These are phyloP conservation scores for Hyaloscypha variabilis DNA, from an alignment of 495 filamentous ascomycete genomes.

Conservation along the genomic window DNA sequence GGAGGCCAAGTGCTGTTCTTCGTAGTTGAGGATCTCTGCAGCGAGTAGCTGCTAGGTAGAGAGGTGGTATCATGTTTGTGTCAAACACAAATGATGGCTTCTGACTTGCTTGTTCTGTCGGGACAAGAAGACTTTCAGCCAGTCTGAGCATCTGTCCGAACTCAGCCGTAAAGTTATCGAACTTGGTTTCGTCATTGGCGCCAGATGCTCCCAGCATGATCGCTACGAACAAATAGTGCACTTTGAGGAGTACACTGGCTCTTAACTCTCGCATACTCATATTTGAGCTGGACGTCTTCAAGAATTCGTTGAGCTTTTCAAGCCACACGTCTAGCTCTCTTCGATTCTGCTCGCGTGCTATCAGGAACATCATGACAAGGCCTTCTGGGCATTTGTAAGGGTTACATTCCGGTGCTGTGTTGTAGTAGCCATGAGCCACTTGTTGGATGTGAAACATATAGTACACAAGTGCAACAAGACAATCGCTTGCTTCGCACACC, in stretches of 20 bases:
- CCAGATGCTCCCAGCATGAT: not conserved
- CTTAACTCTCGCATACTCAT: not conserved
- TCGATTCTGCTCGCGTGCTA: not conserved
- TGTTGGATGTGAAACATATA: no score
- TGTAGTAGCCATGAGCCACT: no score
- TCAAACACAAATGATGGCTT: not conserved
- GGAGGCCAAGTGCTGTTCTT: not conserved
- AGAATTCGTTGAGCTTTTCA: not conserved
- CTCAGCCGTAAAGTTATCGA: not conserved
- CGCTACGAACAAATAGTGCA: not conserved
- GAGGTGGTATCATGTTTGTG: not conserved
- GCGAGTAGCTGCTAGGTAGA: not conserved
- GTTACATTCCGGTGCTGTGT: no score
- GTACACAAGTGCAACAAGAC: no score
- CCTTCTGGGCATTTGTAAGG: no score
- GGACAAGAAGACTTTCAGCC: not conserved
- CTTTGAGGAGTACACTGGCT: not conserved
- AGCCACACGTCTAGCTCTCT: not conserved
- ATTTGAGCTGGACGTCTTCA: not conserved
- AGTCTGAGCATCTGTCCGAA: not conserved
- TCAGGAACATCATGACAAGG: not conserved
- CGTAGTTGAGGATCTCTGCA: not conserved
- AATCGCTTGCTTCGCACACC: no score
- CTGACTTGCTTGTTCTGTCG: no score
- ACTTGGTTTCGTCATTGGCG: not conserved